phyloP scores from a whole-genome alignment of 1,139 yeast genomes.

The Lodderomyces pseudojiufengensis region DNA sequence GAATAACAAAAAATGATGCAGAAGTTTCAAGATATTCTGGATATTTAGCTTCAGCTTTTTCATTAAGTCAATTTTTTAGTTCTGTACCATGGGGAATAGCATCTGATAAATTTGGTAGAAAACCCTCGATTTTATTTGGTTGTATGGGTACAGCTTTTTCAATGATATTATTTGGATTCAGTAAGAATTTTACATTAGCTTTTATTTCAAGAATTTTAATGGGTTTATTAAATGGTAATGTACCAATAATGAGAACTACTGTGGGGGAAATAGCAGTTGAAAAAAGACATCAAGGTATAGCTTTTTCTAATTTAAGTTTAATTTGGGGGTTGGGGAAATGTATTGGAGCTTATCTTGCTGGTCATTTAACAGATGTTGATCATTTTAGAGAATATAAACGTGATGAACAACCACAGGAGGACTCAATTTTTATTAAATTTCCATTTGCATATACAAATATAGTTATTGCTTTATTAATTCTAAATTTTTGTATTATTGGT shows the following conservation, averaged over 20 bases:
- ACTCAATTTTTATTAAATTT: constrained; percentile 15
- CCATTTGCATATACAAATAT: constrained; percentile 64
- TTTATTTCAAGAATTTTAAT: constrained; percentile 47
- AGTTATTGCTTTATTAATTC: constrained; percentile 42
- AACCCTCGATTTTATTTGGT: constrained; percentile 51
- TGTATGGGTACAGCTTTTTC: constrained; percentile 48
- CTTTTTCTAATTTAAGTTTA: constrained; percentile 57
- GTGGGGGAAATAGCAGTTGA: constrained; percentile 59
- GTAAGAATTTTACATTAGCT: constrained; percentile 49
- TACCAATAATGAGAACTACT: constrained; percentile 56
- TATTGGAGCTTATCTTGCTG: constrained; percentile 9
- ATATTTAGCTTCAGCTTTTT: constrained; percentile 54
- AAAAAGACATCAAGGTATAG: constrained; percentile 56
- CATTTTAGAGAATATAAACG: constrained; percentile 9
- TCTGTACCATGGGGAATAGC: constrained; percentile 58
- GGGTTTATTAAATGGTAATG: constrained; percentile 60
- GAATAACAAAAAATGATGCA: constrained; percentile 47
- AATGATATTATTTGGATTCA: constrained; percentile 50
- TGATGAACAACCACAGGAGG: too few relatives aligned
- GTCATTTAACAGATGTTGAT: constrained; percentile 8
- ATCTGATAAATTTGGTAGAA: constrained; percentile 56
- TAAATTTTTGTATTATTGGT: constrained; percentile 28
- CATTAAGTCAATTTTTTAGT: constrained; percentile 51
- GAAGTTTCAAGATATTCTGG: constrained; percentile 58
- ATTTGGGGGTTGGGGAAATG: constrained; percentile 52